A percentile compares a stretch with the other conserved stretches of the same genome.
These are phyloP conservation scores for Heterobasidion annosum DNA, from an alignment of 1,284 basidiomycete species.

Conservation along the genomic window DNA sequence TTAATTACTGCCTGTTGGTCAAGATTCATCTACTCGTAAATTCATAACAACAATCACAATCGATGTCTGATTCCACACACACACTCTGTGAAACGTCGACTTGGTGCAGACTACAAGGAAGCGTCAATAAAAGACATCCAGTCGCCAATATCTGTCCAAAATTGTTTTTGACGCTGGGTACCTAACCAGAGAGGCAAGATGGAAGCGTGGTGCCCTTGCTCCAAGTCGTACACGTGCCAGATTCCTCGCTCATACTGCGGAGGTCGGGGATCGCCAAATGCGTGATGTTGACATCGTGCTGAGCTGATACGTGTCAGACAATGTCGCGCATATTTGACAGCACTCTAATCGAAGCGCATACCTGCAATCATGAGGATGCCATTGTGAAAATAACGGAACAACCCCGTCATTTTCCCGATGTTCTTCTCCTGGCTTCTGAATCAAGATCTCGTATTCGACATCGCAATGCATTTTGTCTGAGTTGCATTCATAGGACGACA, in stretches of 20 bases:
- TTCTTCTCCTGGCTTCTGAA: conserved; percentile 7
- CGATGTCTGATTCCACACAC: not conserved
- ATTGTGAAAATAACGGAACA: conserved; percentile 44
- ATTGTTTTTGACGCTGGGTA: conserved; percentile 24
- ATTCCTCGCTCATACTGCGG: conserved; percentile 24
- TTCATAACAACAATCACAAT: not conserved
- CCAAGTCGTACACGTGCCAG: conserved; percentile 32
- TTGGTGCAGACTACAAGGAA: not conserved
- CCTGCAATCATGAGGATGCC: conserved; percentile 40
- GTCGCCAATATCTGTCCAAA: conserved; percentile 28
- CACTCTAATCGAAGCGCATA: conserved; percentile 10
- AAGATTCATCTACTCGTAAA: not conserved
- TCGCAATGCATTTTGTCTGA: not conserved
- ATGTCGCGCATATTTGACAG: not conserved
- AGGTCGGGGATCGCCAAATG: conserved; percentile 3
- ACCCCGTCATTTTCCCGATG: conserved; percentile 38
- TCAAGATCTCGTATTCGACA: conserved; percentile 3
- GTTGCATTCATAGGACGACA: not conserved
- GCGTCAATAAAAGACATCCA: conserved; percentile 28
- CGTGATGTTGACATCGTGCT: conserved; percentile 16
- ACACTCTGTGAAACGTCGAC: too few species aligned
- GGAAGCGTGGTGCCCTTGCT: conserved; percentile 29
- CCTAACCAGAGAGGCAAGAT: conserved; percentile 32
- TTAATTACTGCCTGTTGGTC: not conserved
- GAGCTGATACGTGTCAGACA: conserved; percentile 6